phyloP scores from a whole-genome alignment of 202 grass and related monocot genomes.

The Zoysia matrella region DNA sequence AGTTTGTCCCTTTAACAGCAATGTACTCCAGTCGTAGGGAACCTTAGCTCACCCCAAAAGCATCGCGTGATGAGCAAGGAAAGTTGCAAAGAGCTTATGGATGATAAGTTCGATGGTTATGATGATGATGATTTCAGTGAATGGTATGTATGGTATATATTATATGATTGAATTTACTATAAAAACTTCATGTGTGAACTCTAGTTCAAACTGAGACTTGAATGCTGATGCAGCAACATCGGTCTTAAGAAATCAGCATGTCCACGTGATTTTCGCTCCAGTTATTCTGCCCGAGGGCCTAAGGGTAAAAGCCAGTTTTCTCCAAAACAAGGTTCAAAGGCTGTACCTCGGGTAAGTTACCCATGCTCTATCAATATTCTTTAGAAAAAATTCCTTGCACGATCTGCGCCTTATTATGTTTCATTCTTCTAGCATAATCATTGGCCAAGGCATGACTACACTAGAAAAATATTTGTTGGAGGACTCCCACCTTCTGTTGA shows the following conservation, averaged over 20 bases:
- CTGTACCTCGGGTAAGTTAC: constrained; percentile 44
- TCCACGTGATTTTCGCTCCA: constrained; percentile 40
- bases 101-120: constrained; percentile 45
- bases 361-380: constrained; percentile 18
- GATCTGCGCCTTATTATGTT: constrained; percentile 25
- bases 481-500: constrained; percentile 64
- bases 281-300: constrained; percentile 27
- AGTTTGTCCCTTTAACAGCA: constrained; percentile 21
- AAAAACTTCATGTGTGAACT: constrained; percentile 9
- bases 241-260: constrained; percentile 39
- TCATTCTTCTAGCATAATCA: constrained; percentile 45
- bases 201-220: not conserved
- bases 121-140: constrained; percentile 38
- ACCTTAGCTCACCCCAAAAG: constrained; percentile 43
- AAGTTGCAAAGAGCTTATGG: constrained; percentile 49
- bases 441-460: constrained; percentile 60
- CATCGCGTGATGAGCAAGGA: constrained; percentile 37
- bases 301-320: constrained; percentile 47
- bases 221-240: constrained; percentile 35
- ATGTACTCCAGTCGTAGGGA: constrained; percentile 33
- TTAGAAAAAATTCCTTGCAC: not conserved
- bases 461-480: constrained; percentile 70
- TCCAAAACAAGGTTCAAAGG: constrained; percentile 48
- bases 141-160: constrained; percentile 36
- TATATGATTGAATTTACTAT: constrained; percentile 16